Percentiles rank a stretch among this genome's conserved stretches.
Conservation (phyloP, 192 early-diverging fungal species). For the Backusella circina region DNA sequence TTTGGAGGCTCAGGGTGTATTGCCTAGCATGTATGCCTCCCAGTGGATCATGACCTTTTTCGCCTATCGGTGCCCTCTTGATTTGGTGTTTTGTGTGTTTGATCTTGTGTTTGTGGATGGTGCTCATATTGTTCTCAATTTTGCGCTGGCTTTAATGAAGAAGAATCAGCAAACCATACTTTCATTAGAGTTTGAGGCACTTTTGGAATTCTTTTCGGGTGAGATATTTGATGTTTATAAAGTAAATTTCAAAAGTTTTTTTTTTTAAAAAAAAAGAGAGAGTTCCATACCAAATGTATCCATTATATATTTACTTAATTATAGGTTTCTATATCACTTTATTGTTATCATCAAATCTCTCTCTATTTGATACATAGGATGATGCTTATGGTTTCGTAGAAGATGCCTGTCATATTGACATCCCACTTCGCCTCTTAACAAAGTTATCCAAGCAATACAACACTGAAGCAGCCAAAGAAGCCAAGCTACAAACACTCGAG, state of each 20-base stretch:
- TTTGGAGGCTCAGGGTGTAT: constrained; percentile 77
- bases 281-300: background rate
- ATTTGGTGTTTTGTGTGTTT: constrained; percentile 83
- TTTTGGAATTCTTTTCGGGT: constrained; percentile 86
- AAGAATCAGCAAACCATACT: constrained; percentile 77
- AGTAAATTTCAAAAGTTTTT: constrained; percentile 49
- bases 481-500: constrained; percentile 60
- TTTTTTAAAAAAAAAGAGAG: constrained; percentile 18
- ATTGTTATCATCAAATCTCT: background rate
- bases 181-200: constrained; percentile 75
- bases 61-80: constrained; percentile 94
- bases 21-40: constrained; percentile 91
- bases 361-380: constrained; percentile 36
- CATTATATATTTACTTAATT: background rate
- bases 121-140: constrained; percentile 74
- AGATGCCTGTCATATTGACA: constrained; percentile 74
- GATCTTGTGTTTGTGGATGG: constrained; percentile 96
- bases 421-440: constrained; percentile 63
- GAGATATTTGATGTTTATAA: constrained; percentile 86
- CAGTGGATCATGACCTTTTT: constrained; percentile 99
- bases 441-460: constrained; percentile 68
- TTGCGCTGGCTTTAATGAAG: constrained; percentile 86
- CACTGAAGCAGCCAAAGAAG: constrained; percentile 56
- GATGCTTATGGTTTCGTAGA: constrained; percentile 71
- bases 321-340: background rate